A percentile compares a stretch with the other conserved stretches of the same genome.
These are phyloP conservation scores for Suhomyces sp. DNA, from an alignment of 805 yeast genomes.

Conservation along the genomic window DNA sequence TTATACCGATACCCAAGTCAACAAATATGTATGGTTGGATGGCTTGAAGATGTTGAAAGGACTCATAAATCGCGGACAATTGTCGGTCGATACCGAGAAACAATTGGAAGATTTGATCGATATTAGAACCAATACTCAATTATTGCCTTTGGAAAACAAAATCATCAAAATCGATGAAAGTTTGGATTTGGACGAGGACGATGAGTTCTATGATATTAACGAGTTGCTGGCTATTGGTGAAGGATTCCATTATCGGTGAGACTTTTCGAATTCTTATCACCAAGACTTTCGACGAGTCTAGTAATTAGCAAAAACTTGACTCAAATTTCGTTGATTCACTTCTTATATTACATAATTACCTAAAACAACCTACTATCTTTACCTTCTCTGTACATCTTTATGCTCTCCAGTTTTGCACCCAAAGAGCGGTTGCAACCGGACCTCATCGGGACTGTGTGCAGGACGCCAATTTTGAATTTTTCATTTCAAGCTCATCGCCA, in stretches of 20 bases:
- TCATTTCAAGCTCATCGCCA: slow-evolving; percentile 5
- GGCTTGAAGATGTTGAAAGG: slow-evolving; percentile 57
- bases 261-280: not conserved
- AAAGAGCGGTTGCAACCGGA: not conserved
- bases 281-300: not conserved
- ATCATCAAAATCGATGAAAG: slow-evolving; percentile 16
- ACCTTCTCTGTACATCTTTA: not conserved
- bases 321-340: not conserved
- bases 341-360: not conserved
- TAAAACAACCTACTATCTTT: not conserved
- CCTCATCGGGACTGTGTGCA: not conserved
- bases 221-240: slow-evolving; percentile 24
- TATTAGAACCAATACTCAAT: slow-evolving; percentile 39
- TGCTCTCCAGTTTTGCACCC: not conserved
- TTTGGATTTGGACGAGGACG: slow-evolving; percentile 26
- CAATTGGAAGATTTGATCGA: slow-evolving; percentile 35
- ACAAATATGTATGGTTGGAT: slow-evolving; percentile 73
- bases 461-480: not conserved
- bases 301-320: not conserved
- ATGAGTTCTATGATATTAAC: slow-evolving; percentile 24
- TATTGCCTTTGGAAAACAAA: slow-evolving; percentile 33
- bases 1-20: slow-evolving; percentile 67
- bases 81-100: slow-evolving; percentile 35
- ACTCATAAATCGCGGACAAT: slow-evolving; percentile 26
- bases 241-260: slow-evolving; percentile 20